Conservation (phyloP, 2,329 filamentous ascomycete species). For the Ceratocystis harringtonii region DNA sequence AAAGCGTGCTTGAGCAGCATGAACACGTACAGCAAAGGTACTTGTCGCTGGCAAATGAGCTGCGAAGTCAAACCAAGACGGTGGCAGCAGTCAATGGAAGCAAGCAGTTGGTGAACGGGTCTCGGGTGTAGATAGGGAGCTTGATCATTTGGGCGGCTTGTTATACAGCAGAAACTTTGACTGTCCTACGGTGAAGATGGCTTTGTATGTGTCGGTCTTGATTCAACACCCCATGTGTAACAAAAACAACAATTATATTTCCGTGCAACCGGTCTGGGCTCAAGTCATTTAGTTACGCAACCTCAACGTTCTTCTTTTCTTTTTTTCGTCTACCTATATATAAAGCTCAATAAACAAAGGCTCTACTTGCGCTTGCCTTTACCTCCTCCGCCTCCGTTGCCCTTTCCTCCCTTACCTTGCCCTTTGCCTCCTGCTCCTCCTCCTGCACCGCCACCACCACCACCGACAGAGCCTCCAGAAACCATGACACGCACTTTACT, state of each 20-base stretch:
- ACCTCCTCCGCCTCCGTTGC: conserved; percentile 23
- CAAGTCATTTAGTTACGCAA: neutral
- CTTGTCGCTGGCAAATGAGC: conserved; percentile 21
- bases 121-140: no score
- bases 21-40: conserved; percentile 36
- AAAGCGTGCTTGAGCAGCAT: conserved; percentile 47
- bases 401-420: conserved; percentile 24
- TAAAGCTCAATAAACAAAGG: neutral
- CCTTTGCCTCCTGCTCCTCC: conserved; percentile 22
- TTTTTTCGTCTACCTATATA: no score
- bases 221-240: neutral
- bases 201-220: neutral
- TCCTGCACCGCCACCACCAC: conserved; percentile 28
- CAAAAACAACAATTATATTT: neutral
- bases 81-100: neutral
- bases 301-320: neutral
- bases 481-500: conserved; percentile 68
- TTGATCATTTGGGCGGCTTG: no score
- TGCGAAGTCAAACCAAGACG: neutral
- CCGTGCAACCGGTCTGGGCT: no score
- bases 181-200: no score
- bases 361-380: conserved; percentile 29
- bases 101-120: neutral
- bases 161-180: no score
- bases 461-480: conserved; percentile 37